Evolutionary conservation across 352 stramenopile species (phyloP), one percentile per base, ranked within the genome.

Genomic region (Phytopythium sindhum): DNA sequence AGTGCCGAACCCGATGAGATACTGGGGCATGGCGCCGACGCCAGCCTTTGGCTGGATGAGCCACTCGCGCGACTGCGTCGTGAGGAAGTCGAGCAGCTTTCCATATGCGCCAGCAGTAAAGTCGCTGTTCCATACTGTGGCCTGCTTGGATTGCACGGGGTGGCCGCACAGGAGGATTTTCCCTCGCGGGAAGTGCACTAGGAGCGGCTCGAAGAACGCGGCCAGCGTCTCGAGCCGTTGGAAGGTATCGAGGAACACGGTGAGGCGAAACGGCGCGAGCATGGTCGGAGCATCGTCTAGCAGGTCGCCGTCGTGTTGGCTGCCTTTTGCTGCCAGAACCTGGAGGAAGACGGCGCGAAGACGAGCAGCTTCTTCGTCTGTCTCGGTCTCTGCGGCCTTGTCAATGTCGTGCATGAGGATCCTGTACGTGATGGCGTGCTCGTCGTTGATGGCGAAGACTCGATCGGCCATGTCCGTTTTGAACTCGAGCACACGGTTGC

Each of bases 1-100:
- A 2, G 80, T 84, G 3, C 85, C 85, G 61, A 91, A 88, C 1
- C 69, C 78, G 52, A 91, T 21, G 12, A 92, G 65, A 60, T 88
- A 89, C 66, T 94, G 81, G 12, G 83, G 72, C 9, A 91, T 72
- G 6, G 73, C 81, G 7, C 70, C 85, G 14, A 86, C 33, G 5
- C 83, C 85, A 23, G 81, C n/a, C 37, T 89, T 92, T 11, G 85
- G 85, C 62, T 94, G 83, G 19, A 82, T 71, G n/a, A 89, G 78
- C 83, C 85, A 94, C 41, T 90, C 81, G 1, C 75, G 66, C 21
- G 83, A 82, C 21, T 57, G 74, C 17, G 68, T 66, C 61, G 85
- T 75, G 39, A 91, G 58, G 33, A 90, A 60, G 1, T 78, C 59
- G 8, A 94, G 70, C 26, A 94, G 53, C 42, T 75, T 73, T 5